Evolutionary conservation across 352 stramenopile genomes (phyloP).

Genomic region (Achlya hypogyna): DNA sequence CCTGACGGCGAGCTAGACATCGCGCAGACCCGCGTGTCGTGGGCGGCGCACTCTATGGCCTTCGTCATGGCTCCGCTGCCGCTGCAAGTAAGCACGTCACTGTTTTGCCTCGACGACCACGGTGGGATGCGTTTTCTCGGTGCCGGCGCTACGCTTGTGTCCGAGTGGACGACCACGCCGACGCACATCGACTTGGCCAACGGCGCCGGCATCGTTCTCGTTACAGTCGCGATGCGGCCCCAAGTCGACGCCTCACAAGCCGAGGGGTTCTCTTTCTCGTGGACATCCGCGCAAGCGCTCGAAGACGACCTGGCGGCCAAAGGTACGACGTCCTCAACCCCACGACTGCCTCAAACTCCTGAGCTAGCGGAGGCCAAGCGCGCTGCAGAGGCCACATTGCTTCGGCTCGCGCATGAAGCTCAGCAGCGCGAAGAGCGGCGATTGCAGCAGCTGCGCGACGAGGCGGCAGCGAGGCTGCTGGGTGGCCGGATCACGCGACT

Average conservation of each 20-base stretch:
- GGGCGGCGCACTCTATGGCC: too few species aligned
- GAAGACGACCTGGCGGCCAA: neutral
- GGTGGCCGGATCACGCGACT: neutral
- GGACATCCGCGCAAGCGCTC: neutral
- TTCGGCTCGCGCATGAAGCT: neutral
- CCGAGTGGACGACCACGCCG: neutral
- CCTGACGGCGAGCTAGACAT: too few species aligned
- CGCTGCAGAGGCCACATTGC: neutral
- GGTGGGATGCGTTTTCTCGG: neutral
- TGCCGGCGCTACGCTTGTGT: neutral
- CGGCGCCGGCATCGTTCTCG: neutral
- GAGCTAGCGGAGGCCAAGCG: neutral
- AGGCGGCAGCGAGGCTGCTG: neutral
- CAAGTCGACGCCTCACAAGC: neutral
- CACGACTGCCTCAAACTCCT: neutral
- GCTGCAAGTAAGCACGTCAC: neutral
- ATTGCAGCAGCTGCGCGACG: neutral
- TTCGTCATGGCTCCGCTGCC: neutral
- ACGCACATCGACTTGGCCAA: neutral
- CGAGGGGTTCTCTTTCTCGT: neutral
- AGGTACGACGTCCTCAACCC: neutral
- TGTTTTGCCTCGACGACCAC: neutral
- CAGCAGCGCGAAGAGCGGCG: neutral
- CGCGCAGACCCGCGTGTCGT: too few species aligned
- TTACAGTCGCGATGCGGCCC: neutral